Evolutionary conservation across 169 alveolate genomes (phyloP), one percentile per base, ranked within the genome.

Genomic region (Plasmodium vivax): DNA sequence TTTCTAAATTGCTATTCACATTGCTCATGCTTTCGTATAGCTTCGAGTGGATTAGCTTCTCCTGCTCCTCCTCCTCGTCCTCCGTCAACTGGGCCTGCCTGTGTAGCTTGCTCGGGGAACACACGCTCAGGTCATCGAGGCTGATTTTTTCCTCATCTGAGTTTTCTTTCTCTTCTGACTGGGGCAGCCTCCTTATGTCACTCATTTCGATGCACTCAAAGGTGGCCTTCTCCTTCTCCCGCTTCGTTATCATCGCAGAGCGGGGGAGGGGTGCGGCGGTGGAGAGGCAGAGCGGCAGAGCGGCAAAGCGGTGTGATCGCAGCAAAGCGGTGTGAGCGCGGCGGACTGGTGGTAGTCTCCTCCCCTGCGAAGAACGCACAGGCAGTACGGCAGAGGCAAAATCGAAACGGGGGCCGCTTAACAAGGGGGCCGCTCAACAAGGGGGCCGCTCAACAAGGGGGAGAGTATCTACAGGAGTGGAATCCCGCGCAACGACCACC

Each of bases 131-230:
- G 3, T 85, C 85, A n/a, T 85, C 45, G 19, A 85, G 43, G 62
- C 54, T 85, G 10, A 85, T 27, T 32, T 75, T 45, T 1, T 84
- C 83, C 2, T 85, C 68, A 8, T 85, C 93, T 23, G 93, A 85
- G 32, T 75, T 75, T 0, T 51, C 85, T 19, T 85, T 77, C 16
- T 47, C 62, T 41, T 0, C 85, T 75, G 36, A 54, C 43, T 36
- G 54, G 32, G 41, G 0, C 27, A 85, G 10, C 30, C 80, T 85
- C 19, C 51, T 85, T 85, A 85, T 85, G 32, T 85, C 85, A 10
- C 34, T 71, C 93, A 85, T 85, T 75, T 85, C 93, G 30, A 85
- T 85, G 8, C 93, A 85, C 32, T 85, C 93, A 34, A 75, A 85
- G 27, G n/a, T 83, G 81, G 77, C 10, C 9, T 36, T 74, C 1